Percentiles rank a stretch among this genome's conserved stretches.
These are phyloP conservation scores for Hippophae tibetana DNA, from an alignment of 306 rosid species.

Conservation along the genomic window DNA sequence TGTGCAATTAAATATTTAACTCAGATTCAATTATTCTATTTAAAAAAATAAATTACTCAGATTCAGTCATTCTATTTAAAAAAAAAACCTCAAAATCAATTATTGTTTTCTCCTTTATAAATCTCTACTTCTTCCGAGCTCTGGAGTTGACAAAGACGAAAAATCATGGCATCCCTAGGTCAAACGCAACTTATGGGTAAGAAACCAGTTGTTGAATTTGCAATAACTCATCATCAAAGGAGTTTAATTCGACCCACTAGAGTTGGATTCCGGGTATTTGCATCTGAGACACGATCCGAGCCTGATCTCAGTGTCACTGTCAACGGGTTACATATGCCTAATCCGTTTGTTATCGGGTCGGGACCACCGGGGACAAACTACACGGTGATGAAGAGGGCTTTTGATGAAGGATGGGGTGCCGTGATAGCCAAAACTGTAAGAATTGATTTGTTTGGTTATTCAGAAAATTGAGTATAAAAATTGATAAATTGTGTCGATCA, in stretches of 20 bases:
- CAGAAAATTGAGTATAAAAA: neutral
- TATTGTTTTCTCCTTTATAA: too few species aligned
- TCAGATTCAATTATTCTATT: too few species aligned
- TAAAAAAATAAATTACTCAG: too few species aligned
- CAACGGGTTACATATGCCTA: constrained; percentile 77
- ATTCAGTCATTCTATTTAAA: too few species aligned
- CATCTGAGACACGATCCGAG: constrained; percentile 46
- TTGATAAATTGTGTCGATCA: neutral
- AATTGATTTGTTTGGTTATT: constrained; percentile 6
- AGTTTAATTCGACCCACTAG: constrained; percentile 28
- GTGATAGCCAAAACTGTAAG: constrained; percentile 97
- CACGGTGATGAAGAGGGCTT: constrained; percentile 95
- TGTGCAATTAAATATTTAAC: too few species aligned
- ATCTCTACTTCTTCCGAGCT: too few species aligned
- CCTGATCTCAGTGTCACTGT: constrained; percentile 92
- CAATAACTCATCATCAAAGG: constrained; percentile 22
- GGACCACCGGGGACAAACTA: constrained; percentile 99
- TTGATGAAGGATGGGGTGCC: constrained; percentile 99
- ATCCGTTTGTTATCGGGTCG: constrained; percentile 91
- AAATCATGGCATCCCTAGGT: constrained; percentile 57
- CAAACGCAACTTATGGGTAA: constrained; percentile 43
- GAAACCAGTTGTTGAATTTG: constrained; percentile 43
- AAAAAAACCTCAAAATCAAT: too few species aligned
- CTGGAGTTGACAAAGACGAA: too few species aligned
- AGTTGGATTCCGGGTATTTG: constrained; percentile 59